Percentiles rank a stretch among this genome's conserved stretches.
Evolutionary conservation across 2,329 filamentous ascomycete species (phyloP).

Genomic region (Stemphylium beticola): DNA sequence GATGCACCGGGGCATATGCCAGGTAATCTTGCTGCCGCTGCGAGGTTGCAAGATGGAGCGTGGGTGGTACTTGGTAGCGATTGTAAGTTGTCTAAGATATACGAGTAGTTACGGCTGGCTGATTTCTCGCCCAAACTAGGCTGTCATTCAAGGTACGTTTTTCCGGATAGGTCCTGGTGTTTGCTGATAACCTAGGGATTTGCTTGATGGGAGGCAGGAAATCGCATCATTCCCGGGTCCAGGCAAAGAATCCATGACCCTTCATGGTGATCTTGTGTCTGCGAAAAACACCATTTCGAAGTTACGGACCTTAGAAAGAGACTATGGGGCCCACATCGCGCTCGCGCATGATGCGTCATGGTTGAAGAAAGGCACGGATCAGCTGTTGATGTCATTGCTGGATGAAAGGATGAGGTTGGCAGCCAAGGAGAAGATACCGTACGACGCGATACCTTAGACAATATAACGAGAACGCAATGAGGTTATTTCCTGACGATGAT

Average conservation of each 20-base stretch:
- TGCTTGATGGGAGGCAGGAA: constrained; percentile 36
- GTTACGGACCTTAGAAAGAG: constrained; percentile 32
- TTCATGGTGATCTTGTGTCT: constrained; percentile 35
- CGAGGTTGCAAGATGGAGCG: constrained; percentile 29
- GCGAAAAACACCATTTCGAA: constrained; percentile 37
- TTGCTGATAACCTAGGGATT: constrained; percentile 25
- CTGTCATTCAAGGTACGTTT: constrained; percentile 40
- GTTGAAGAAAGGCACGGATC: constrained; percentile 33
- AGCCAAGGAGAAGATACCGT: constrained; percentile 28
- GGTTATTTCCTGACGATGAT: too few species aligned
- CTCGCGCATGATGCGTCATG: constrained; percentile 41
- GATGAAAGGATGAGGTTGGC: constrained; percentile 34
- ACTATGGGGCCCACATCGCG: constrained; percentile 34
- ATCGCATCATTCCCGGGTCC: constrained; percentile 38
- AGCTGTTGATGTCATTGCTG: constrained; percentile 38
- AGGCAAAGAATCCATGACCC: constrained; percentile 26
- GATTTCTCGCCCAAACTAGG: neutral
- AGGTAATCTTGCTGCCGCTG: constrained; percentile 48
- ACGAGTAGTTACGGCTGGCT: neutral
- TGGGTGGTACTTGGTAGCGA: constrained; percentile 45
- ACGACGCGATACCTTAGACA: constrained; percentile 12
- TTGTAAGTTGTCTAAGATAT: constrained; percentile 15
- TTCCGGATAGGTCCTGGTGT: neutral
- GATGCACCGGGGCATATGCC: constrained; percentile 49
- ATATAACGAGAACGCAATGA: too few species aligned